Conservation (phyloP, 164 flowering plant species). For the Magnolia sinica region DNA sequence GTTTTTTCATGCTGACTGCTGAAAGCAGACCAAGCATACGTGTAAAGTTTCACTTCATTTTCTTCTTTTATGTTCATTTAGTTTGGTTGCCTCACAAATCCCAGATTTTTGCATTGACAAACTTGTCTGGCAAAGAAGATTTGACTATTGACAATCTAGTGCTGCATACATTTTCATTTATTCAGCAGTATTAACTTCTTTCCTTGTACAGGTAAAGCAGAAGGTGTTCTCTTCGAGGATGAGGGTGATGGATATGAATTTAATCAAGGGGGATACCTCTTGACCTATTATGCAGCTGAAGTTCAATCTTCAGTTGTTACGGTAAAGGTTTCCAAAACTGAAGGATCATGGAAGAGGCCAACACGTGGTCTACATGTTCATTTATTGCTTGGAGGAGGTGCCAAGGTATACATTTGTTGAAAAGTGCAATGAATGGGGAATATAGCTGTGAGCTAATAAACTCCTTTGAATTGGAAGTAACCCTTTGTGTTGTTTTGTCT, state of each 20-base stretch:
- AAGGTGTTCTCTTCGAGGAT: slow-evolving; percentile 88
- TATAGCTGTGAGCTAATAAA: background rate
- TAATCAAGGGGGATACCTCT: slow-evolving; percentile 56
- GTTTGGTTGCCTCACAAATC: background rate
- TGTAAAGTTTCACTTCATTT: background rate
- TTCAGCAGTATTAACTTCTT: background rate
- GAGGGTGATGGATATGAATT: slow-evolving; percentile 95
- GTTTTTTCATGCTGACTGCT: background rate
- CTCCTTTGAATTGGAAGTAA: background rate
- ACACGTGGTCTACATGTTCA: slow-evolving; percentile 68
- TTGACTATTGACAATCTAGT: background rate
- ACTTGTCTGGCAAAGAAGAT: background rate
- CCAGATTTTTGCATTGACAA: background rate
- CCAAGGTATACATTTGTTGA: slow-evolving; percentile 43
- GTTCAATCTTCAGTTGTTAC: slow-evolving; percentile 63
- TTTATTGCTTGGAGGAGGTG: slow-evolving; percentile 75
- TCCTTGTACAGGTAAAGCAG: slow-evolving; percentile 66
- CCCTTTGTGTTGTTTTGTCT: background rate
- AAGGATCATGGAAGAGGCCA: slow-evolving; percentile 86
- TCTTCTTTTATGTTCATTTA: background rate
- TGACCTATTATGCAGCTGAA: slow-evolving; percentile 77
- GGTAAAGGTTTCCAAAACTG: slow-evolving; percentile 56
- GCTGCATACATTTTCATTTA: slow-evolving; percentile 3
- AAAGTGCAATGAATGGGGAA: too few relatives aligned
- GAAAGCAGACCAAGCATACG: background rate